phyloP scores from a whole-genome alignment of 805 yeast genomes.

The Sungouiozyma intestinalis region DNA sequence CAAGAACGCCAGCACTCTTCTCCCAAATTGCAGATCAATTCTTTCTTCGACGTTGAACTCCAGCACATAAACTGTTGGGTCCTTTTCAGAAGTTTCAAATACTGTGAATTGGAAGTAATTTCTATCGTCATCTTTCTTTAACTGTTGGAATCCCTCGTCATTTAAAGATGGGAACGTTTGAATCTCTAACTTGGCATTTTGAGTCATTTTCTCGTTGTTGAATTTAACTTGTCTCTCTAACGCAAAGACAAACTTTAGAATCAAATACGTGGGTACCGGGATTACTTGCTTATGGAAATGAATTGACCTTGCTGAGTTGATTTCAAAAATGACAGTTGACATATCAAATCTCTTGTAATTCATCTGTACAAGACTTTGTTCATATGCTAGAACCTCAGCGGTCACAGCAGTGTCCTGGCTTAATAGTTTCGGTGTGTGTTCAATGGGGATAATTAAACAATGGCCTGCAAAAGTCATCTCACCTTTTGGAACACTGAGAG shows the following conservation, averaged over 20 bases:
- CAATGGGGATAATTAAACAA: slow-evolving; percentile 68
- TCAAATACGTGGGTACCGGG: slow-evolving; percentile 46
- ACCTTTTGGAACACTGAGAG: slow-evolving; percentile 46
- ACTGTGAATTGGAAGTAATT: slow-evolving; percentile 30
- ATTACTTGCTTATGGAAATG: slow-evolving; percentile 73
- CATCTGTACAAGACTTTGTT: slow-evolving; percentile 40
- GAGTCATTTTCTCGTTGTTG: slow-evolving; percentile 39
- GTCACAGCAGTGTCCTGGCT: slow-evolving; percentile 20
- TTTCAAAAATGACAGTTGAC: slow-evolving; percentile 57
- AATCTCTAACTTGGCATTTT: slow-evolving; percentile 37
- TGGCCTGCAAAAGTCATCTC: slow-evolving; percentile 63
- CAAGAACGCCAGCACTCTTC: slow-evolving; percentile 62
- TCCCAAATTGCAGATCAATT: slow-evolving; percentile 74
- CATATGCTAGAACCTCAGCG: slow-evolving; percentile 39
- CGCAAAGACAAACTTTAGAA: slow-evolving; percentile 35
- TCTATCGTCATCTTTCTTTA: slow-evolving; percentile 20
- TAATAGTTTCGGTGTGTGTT: slow-evolving; percentile 47
- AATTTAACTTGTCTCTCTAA: slow-evolving; percentile 35
- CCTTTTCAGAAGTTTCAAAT: slow-evolving; percentile 22
- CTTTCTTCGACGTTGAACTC: slow-evolving; percentile 27
- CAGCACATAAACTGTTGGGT: slow-evolving; percentile 27
- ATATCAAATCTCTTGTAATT: slow-evolving; percentile 34
- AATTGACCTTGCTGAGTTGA: slow-evolving; percentile 50
- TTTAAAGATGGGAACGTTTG: slow-evolving; percentile 19
- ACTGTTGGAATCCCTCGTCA: slow-evolving; percentile 21